Percentiles rank a stretch among this genome's conserved stretches.
Conservation (phyloP, 2,329 filamentous ascomycete species). For the Clarireedia hainanense region DNA sequence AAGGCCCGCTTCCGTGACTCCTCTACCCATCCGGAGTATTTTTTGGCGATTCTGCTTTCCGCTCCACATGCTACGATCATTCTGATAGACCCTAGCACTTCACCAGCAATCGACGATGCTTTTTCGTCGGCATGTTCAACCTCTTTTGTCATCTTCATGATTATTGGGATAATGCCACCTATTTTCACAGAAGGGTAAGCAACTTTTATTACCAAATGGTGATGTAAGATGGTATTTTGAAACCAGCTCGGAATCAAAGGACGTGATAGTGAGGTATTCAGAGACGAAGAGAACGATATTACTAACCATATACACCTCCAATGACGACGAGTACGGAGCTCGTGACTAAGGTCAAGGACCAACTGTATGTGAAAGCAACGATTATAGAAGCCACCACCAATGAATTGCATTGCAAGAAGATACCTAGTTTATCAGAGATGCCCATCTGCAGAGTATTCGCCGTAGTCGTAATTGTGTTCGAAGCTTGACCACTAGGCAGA, state of each 20-base stretch:
- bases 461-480: conserved; percentile 50
- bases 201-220: background rate
- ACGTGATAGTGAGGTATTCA: background rate
- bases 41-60: conserved; percentile 43
- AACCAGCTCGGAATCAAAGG: background rate
- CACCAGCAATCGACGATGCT: conserved; percentile 52
- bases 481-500: conserved; percentile 40
- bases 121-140: conserved; percentile 45
- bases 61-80: conserved; percentile 59
- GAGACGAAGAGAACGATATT: background rate
- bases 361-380: conserved; percentile 49
- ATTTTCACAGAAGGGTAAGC: background rate
- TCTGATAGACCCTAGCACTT: conserved; percentile 50
- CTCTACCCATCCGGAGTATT: conserved; percentile 48
- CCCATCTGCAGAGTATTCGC: conserved; percentile 58
- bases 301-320: conserved; percentile 35
- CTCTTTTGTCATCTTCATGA: conserved; percentile 42
- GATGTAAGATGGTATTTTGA: background rate
- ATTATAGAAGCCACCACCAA: conserved; percentile 45
- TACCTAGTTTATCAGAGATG: conserved; percentile 55
- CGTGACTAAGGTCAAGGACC: conserved; percentile 52
- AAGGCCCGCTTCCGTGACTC: conserved; percentile 44
- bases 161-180: conserved; percentile 42
- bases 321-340: conserved; percentile 50
- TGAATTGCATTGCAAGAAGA: conserved; percentile 47